These are phyloP conservation scores for Daldinia grandis DNA, from an alignment of 495 filamentous ascomycete species.

Conservation along the genomic window DNA sequence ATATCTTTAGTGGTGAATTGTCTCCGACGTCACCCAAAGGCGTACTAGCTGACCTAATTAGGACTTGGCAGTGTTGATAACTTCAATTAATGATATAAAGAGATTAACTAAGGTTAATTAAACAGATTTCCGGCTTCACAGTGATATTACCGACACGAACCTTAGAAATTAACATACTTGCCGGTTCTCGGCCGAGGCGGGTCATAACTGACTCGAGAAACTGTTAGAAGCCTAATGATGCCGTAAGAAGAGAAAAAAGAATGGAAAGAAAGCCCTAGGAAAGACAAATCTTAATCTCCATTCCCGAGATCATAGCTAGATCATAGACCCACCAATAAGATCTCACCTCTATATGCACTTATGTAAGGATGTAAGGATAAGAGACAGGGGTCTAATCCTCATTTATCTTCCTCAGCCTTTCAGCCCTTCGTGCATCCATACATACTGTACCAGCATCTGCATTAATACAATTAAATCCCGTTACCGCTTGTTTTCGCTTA, in stretches of 20 bases:
- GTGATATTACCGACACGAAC: background rate
- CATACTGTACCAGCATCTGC: background rate
- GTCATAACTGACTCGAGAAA: background rate
- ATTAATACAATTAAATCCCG: background rate
- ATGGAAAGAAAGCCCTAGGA: background rate
- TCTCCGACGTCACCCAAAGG: background rate
- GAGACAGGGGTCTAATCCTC: slow-evolving; percentile 19
- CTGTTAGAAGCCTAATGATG: background rate
- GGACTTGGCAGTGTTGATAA: background rate
- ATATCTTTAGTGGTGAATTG: background rate
- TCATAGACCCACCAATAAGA: slow-evolving; percentile 33
- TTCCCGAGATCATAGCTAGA: slow-evolving; percentile 31
- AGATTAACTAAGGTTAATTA: background rate
- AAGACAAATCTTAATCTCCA: slow-evolving; percentile 8
- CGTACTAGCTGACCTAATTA: background rate
- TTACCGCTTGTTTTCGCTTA: slow-evolving; percentile 13
- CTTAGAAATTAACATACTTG: background rate
- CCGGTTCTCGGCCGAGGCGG: background rate
- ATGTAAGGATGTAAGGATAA: slow-evolving; percentile 13
- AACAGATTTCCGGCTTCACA: background rate
- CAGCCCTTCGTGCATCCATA: too few relatives aligned
- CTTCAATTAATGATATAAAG: background rate
- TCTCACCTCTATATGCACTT: slow-evolving; percentile 10
- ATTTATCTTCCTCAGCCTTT: slow-evolving; percentile 24
- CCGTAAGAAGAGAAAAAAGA: background rate